Evolutionary conservation across 164 flowering plant genomes (phyloP).

Genomic region (Magnolia officinalis): DNA sequence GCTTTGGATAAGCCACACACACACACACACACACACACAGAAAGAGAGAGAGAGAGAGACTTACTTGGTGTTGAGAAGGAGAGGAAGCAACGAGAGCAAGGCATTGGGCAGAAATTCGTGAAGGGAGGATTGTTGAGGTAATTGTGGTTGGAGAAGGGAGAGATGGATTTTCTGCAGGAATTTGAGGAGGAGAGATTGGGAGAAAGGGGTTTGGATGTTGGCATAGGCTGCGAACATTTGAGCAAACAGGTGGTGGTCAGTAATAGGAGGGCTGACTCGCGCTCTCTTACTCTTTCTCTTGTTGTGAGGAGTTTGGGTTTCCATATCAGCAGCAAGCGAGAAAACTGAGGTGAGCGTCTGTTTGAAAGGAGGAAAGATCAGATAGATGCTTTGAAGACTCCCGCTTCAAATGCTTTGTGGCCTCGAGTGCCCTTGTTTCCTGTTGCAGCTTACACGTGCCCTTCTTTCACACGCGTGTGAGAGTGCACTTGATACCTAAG

Average conservation of each 20-base stretch:
- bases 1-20: no score
- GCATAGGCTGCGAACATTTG: constrained; percentile 38
- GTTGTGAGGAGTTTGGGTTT: not conserved
- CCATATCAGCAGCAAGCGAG: not conserved
- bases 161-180: constrained; percentile 26
- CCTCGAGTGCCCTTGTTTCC: no score
- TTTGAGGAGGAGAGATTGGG: constrained; percentile 27
- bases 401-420: no score
- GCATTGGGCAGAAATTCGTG: constrained; percentile 3
- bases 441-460: no score
- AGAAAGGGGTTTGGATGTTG: constrained; percentile 7
- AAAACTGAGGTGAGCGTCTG: not conserved
- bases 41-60: not conserved
- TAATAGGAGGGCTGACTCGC: not conserved
- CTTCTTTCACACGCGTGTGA: no score
- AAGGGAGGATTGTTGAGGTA: constrained; percentile 7
- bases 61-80: constrained; percentile 39
- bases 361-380: no score
- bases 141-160: constrained; percentile 16
- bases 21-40: no score
- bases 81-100: constrained; percentile 40
- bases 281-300: constrained; percentile 1
- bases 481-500: no score
- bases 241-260: constrained; percentile 22
- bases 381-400: no score